Evolutionary conservation across 495 filamentous ascomycete species (phyloP).

Genomic region (Tuber microsphaerosporum): DNA sequence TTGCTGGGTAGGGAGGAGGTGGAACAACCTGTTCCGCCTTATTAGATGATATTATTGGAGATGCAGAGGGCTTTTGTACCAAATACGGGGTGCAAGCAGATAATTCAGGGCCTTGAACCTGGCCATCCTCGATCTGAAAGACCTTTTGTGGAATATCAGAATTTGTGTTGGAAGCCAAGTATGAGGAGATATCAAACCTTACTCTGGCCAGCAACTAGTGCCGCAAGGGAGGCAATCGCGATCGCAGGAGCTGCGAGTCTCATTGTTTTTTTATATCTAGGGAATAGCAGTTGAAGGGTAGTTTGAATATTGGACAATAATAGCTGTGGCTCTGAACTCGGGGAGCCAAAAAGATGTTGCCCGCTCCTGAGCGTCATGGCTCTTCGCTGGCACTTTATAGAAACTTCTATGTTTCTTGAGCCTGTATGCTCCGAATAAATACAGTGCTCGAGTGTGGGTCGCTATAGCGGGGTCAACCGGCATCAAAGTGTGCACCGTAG

Average conservation of each 20-base stretch:
- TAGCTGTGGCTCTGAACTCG: background rate
- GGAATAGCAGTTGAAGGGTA: background rate
- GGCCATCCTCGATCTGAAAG: slow-evolving; percentile 18
- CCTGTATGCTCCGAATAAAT: background rate
- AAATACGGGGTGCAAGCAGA: background rate
- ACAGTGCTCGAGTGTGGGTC: background rate
- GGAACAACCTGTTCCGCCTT: background rate
- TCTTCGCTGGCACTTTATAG: background rate
- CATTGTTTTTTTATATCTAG: background rate
- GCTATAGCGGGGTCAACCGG: background rate
- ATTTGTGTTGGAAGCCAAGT: background rate
- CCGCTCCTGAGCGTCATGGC: background rate
- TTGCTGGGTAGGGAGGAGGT: too few relatives aligned
- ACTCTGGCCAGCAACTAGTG: background rate
- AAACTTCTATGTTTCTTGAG: background rate
- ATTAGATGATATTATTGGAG: background rate
- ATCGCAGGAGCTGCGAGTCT: background rate
- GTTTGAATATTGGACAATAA: background rate
- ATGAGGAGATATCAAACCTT: background rate
- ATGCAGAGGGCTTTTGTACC: background rate
- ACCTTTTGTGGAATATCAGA: slow-evolving; percentile 4
- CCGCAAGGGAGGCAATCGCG: background rate
- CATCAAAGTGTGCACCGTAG: background rate
- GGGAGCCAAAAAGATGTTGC: background rate
- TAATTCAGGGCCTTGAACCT: slow-evolving; percentile 9